Evolutionary conservation across 208 protist genomes (phyloP).

Genomic region (Leishmania mexicana): DNA sequence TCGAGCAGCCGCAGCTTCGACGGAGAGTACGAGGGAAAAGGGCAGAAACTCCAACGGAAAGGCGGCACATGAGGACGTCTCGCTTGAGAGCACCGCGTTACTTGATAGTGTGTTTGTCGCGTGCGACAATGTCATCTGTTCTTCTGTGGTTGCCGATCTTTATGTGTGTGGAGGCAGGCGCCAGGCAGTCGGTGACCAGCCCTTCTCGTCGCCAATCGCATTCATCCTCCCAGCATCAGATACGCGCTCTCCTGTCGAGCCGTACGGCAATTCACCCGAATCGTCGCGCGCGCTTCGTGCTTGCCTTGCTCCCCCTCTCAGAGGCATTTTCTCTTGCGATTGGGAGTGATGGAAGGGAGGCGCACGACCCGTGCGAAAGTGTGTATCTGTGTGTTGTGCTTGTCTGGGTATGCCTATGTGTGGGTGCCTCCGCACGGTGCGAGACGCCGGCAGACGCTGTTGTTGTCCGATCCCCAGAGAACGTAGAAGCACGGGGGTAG

Average conservation of each 20-base stretch:
- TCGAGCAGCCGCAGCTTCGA: not conserved
- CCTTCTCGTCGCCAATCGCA: not conserved
- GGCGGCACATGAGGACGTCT: not conserved
- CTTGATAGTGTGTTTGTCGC: not conserved
- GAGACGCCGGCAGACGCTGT: not conserved
- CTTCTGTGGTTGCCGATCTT: not conserved
- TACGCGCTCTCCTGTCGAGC: not conserved
- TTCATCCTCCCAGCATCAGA: not conserved
- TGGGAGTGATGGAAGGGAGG: not conserved
- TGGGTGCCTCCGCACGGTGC: not conserved
- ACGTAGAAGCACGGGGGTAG: not conserved
- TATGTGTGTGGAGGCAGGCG: not conserved
- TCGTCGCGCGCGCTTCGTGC: not conserved
- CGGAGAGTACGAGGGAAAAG: not conserved
- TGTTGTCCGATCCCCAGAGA: not conserved
- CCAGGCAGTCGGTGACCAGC: not conserved
- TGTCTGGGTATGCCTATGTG: not conserved
- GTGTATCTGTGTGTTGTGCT: not conserved
- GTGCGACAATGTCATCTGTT: not conserved
- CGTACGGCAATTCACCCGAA: not conserved
- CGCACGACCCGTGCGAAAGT: not conserved
- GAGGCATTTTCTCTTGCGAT: not conserved
- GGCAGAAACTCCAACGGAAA: not conserved
- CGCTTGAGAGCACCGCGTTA: not conserved
- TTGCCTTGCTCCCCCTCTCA: not conserved